Base-by-base conservation (phyloP, 2,329 filamentous ascomycete genomes). In the Fusarium heterosporum region DNA sequence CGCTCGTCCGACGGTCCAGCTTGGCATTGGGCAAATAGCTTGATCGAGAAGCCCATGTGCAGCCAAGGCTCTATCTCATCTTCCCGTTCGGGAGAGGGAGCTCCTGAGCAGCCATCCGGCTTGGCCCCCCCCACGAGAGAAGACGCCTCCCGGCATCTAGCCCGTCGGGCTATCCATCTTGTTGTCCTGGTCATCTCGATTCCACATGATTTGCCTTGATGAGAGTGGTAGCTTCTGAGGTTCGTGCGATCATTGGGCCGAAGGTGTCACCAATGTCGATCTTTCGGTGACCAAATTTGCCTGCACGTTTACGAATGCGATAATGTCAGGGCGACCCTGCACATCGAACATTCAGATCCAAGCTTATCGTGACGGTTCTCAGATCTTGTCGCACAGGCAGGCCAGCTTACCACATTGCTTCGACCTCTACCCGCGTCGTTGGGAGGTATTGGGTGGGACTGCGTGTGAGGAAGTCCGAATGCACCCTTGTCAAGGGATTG, bases 1-100 rank as follows among this genome's bases (percentile, higher is more conserved):
- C 28, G 64, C 41, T 66, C 52, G 42, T 50, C 67, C 71, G 69
- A 73, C 29, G 69, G 54, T 61, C 69, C 66, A 71, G 63, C 50
- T 54, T 62, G 28, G 34, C 50, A 41, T 12, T 61, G 17, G 55
- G 42, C 49, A 58, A 48, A 64, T 71, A 60, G 50, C 45, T 46
- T 59, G 65, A 60, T 50, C 32, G 25, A 60, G 45, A 56, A 56
- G 38, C 32, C 50, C 46, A 14, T 41, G 32, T 40, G 53, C 52
- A 60, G 55, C 61, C 61, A 68, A 66, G 50, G 9, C 32, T 11
- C 28, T 40, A 36, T 42, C 25, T 51, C 32, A 34, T 29, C 43
- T 25, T 49, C 50, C 62, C 57, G 40, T 41, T 48, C 40, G 28
- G 52, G 16, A 52, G 29, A 22, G 19, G 34, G 38, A 65, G 26